phyloP scores from a whole-genome alignment of 1,284 basidiomycete species.

The Xanthoconium separans region DNA sequence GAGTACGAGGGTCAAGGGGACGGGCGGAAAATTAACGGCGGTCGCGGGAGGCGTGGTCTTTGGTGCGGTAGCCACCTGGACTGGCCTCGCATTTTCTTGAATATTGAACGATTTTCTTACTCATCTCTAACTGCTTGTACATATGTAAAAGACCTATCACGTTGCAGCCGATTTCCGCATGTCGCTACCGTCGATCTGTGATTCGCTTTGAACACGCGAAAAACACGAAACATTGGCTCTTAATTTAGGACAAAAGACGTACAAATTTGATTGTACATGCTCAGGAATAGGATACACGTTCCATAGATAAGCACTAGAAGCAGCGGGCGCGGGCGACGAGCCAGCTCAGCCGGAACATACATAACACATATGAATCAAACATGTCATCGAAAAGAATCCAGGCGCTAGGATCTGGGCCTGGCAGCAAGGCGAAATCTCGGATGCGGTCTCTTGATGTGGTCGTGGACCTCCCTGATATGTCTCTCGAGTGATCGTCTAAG shows the following conservation, averaged over 20 bases:
- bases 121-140: background rate
- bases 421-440: background rate
- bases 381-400: background rate
- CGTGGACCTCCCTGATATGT: slow-evolving; percentile 20
- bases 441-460: slow-evolving; percentile 18
- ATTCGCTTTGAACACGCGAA: slow-evolving; percentile 1
- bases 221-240: background rate
- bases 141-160: background rate
- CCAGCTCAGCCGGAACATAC: background rate
- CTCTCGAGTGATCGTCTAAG: slow-evolving; percentile 16
- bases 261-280: background rate
- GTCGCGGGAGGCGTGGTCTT: slow-evolving; percentile 37
- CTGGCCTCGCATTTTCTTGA: slow-evolving; percentile 36
- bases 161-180: background rate
- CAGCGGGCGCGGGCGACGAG: background rate
- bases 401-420: background rate
- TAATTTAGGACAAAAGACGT: background rate
- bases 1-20: slow-evolving; percentile 15
- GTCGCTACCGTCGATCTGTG: slow-evolving; percentile 7
- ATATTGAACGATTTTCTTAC: background rate
- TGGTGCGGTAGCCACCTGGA: slow-evolving; percentile 38
- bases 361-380: background rate
- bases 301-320: background rate
- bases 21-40: slow-evolving; percentile 27
- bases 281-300: slow-evolving; percentile 2